These are phyloP conservation scores for Coccinonectria pachysandricola DNA, from an alignment of 2,329 filamentous ascomycete genomes.

Conservation along the genomic window DNA sequence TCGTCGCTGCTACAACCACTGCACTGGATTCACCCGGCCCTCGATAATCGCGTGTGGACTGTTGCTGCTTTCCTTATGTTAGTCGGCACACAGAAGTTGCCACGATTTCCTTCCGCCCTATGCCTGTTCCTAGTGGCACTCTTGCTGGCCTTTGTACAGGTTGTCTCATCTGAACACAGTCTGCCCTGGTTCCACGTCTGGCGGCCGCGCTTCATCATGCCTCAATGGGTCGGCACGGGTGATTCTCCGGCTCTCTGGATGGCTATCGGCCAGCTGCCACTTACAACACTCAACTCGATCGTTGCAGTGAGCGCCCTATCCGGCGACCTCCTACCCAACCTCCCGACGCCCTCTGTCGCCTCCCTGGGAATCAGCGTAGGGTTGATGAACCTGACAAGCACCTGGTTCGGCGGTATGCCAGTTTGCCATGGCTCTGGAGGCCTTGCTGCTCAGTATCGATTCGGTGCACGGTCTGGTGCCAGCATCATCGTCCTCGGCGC, in stretches of 20 bases:
- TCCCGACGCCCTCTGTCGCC: constrained; percentile 60
- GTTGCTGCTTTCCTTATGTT: constrained; percentile 63
- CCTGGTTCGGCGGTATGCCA: constrained; percentile 93
- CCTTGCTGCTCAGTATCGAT: constrained; percentile 80
- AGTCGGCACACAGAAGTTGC: constrained; percentile 54
- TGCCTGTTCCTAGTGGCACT: constrained; percentile 60
- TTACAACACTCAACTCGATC: constrained; percentile 88
- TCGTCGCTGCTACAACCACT: constrained; percentile 56
- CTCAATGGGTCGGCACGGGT: constrained; percentile 19
- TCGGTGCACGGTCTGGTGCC: constrained; percentile 80
- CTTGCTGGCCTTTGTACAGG: constrained; percentile 44
- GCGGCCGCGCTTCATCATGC: constrained; percentile 40
- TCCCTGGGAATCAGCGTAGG: constrained; percentile 73
- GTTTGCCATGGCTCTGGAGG: constrained; percentile 90
- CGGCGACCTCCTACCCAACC: constrained; percentile 61
- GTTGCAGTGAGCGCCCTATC: constrained; percentile 77
- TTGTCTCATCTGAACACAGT: constrained; percentile 18
- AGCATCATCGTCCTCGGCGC: constrained; percentile 71
- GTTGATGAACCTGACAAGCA: constrained; percentile 71
- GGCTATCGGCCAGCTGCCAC: constrained; percentile 79
- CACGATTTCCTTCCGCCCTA: constrained; percentile 68
- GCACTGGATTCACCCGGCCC: constrained; percentile 55
- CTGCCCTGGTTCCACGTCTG: constrained; percentile 49
- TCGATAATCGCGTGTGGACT: constrained; percentile 73
- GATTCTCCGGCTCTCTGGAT: constrained; percentile 32